These are phyloP conservation scores for Scalesia atractyloides DNA, from an alignment of 129 eudicot species.

Conservation along the genomic window DNA sequence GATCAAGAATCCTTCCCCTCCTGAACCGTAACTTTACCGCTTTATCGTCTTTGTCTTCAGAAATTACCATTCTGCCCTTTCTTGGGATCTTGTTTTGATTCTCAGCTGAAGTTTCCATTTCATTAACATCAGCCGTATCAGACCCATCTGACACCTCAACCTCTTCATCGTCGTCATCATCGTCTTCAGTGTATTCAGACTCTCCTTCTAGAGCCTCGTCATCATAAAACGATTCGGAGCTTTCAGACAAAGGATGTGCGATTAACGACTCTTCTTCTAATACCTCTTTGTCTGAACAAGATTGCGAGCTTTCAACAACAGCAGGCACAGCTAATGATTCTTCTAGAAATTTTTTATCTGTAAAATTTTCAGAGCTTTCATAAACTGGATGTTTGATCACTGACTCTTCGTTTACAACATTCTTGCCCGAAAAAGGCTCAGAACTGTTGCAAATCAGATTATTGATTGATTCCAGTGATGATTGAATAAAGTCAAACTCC, in stretches of 20 bases:
- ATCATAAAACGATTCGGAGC: slow-evolving; percentile 33
- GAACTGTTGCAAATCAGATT: not conserved
- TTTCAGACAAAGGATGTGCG: slow-evolving; percentile 27
- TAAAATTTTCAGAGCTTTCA: slow-evolving; percentile 6
- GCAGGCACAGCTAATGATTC: not conserved
- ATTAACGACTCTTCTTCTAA: slow-evolving; percentile 23
- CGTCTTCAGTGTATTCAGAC: slow-evolving; percentile 30
- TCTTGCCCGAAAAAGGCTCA: slow-evolving; percentile 11
- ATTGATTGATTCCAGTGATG: slow-evolving; percentile 23
- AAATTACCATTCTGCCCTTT: slow-evolving; percentile 36
- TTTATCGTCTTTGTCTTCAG: slow-evolving; percentile 44
- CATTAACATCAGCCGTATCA: slow-evolving; percentile 27
- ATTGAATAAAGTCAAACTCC: slow-evolving; percentile 16
- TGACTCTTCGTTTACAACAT: slow-evolving; percentile 15
- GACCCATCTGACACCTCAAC: slow-evolving; percentile 30
- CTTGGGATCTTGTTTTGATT: slow-evolving; percentile 25
- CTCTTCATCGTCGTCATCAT: slow-evolving; percentile 18
- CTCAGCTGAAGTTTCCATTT: slow-evolving; percentile 25
- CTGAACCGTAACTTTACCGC: slow-evolving; percentile 57
- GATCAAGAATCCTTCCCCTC: slow-evolving; percentile 67
- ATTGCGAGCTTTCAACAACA: slow-evolving; percentile 25
- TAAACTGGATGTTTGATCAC: not conserved
- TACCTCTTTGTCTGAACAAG: slow-evolving; percentile 36
- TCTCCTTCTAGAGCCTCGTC: slow-evolving; percentile 38
- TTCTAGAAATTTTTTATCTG: slow-evolving; percentile 15